Evolutionary conservation across 345 rosid genomes (phyloP).

Genomic region (Cardamine resedifolia): DNA sequence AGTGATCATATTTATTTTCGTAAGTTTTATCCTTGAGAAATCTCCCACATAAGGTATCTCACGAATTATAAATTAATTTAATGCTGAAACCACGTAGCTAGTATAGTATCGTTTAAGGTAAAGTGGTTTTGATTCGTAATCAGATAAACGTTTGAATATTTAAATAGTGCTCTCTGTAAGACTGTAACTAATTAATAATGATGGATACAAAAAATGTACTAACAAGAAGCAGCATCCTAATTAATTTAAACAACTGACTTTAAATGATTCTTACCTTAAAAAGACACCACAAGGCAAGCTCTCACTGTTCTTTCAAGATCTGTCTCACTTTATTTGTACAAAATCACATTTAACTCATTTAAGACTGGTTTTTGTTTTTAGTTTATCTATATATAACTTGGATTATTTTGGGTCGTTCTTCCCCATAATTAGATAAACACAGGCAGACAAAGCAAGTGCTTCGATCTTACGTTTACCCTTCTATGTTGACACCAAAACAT

Average conservation of each 20-base stretch:
- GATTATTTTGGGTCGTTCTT: slow-evolving; percentile 6
- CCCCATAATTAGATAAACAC: slow-evolving; percentile 34
- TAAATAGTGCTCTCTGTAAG: neutral
- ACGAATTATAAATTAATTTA: neutral
- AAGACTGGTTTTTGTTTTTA: slow-evolving; percentile 14
- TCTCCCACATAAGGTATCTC: neutral
- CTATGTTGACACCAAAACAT: slow-evolving; percentile 34
- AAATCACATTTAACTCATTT: slow-evolving; percentile 25
- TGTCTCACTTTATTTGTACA: slow-evolving; percentile 37
- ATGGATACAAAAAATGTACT: neutral
- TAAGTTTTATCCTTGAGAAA: neutral
- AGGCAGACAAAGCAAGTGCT: slow-evolving; percentile 40
- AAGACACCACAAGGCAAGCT: slow-evolving; percentile 18
- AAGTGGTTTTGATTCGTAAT: neutral
- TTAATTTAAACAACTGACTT: neutral
- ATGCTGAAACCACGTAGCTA: neutral
- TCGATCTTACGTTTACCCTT: slow-evolving; percentile 30
- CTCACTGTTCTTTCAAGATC: slow-evolving; percentile 30
- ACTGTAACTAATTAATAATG: neutral
- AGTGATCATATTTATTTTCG: neutral
- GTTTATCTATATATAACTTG: neutral
- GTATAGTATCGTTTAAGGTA: neutral
- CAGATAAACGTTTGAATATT: neutral
- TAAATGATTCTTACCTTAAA: slow-evolving; percentile 21
- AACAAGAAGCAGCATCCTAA: neutral